Evolutionary conservation across 345 rosid species (phyloP), one percentile per base, ranked within the genome.

Genomic region (Salix arbutifolia): DNA sequence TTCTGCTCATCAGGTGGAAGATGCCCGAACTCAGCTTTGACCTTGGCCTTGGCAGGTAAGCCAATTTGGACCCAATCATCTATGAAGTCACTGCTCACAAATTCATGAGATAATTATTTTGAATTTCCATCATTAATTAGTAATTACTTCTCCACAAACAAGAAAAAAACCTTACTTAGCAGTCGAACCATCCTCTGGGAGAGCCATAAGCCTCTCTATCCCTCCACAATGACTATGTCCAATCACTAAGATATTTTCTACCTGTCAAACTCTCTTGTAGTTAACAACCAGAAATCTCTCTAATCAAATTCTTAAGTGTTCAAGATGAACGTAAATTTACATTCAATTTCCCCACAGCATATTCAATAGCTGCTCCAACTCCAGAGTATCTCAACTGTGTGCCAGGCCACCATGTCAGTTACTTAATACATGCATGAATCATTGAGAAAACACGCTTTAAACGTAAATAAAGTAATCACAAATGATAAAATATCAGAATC

Each of bases 41-140:
- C 80, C 70, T 79, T 83, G 65, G 35, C 44, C 72, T 83, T 83
- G 44, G 83, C 85, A 38, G 83, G 80, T 65, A 76, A 76, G 0
- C 65, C 85, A 31, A 83, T 76, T 50, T 79, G 76, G 13, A 79
- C 78, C 85, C 83, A 83, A 1, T 83, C 83, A 69, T 83, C 83
- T 21, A 76, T 23, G 40, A 83, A 83, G 60, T 83, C 83, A 56
- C 83, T 83, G 78, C 72, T 50, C 14, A 25, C 21, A 16, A 64
- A 64, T 68, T 73, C 26, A 67, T 42, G 18, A 25, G 26, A 44
- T 14, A 65, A 44, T 14, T 14, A 0, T 12, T 44, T 44, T 13
- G 17, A 44, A 3, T 52, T 52, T 52, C 23, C 23, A 52, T 52
- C 58, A 52, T 52, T 52, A 18, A 52, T 44, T 33, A 33, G 37